A percentile compares a stretch with the other conserved stretches of the same genome.
These are phyloP conservation scores for Nitzschia inconspicua DNA, from an alignment of 108 stramenopile species.

Conservation along the genomic window DNA sequence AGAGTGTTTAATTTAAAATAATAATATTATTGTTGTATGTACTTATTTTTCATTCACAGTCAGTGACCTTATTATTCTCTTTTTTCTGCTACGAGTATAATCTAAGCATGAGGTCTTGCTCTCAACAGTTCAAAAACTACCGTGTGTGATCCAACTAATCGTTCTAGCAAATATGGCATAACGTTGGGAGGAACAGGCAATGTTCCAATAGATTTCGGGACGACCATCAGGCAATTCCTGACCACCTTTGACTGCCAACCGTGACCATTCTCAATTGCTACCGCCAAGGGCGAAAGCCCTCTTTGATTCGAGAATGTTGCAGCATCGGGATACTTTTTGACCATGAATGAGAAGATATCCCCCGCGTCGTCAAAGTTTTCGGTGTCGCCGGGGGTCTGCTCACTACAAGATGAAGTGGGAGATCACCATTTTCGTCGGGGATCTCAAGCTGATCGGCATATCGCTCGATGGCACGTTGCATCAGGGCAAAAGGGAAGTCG, in stretches of 20 bases:
- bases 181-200: too few species aligned
- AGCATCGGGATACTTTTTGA: slow-evolving; percentile 2
- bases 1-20: too few species aligned
- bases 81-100: too few species aligned
- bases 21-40: too few species aligned
- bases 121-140: too few species aligned
- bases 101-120: too few species aligned
- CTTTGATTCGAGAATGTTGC: slow-evolving; percentile 3
- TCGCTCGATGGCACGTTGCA: slow-evolving; percentile 6
- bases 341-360: background rate
- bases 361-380: background rate
- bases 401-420: slow-evolving; percentile 23
- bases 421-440: slow-evolving; percentile 8
- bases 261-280: slow-evolving; percentile 5
- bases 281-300: background rate
- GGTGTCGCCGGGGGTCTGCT: slow-evolving; percentile 5
- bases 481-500: slow-evolving; percentile 21
- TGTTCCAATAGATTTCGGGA: too few species aligned
- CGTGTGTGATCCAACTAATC: too few species aligned
- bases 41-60: too few species aligned
- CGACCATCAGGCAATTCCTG: too few species aligned
- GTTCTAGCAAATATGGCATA: too few species aligned
- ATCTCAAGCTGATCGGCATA: background rate
- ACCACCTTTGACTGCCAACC: slow-evolving; percentile 1
- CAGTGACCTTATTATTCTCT: too few species aligned